Base-by-base conservation (phyloP, 1,284 basidiomycete species). In the Rhodotorula sp. region DNA sequence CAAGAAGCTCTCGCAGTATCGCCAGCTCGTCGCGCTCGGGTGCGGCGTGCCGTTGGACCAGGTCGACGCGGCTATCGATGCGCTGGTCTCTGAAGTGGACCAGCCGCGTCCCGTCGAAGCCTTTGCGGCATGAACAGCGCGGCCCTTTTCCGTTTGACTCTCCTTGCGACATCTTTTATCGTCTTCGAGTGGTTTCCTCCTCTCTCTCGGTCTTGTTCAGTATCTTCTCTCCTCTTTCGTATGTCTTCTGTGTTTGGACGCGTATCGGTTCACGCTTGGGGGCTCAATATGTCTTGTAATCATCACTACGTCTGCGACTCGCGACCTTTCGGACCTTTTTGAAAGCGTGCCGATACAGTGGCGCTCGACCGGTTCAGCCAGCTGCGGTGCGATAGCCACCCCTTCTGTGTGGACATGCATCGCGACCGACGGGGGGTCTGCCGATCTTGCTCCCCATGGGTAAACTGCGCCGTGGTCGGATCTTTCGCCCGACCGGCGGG, bases 1-100 rank as follows among this genome's bases (percentile, higher is more conserved):
- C 44, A 91, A 91, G 30, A 85, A 88, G 71, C 93, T 96, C 87
- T 85, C 87, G 2, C 90, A 94, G 75, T 97, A 96, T 80, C 84
- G 93, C 74, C 84, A 88, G 71, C 81, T 96, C 65, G 92, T 96
- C 77, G 89, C 89, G 26, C 87, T 91, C 18, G 92, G 91, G 0
- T 93, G 91, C 80, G 91, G 91, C 0, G 85, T 95, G n/a, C 86
- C 88, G 1, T 85, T 88, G 2, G 84, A 87, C 42, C 92, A 95
- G 75, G 89, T 96, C 45, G 93, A 96, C 77, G 86, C 86, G 71
- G 88, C 93, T 8, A 84, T 95, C 68, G 87, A 87, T 15, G 62
- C 63, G 24, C 54, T 75, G 18, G 44, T 60, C 26, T 65, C 69
- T 24, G n/a, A 60, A n/a, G 54, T 73, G 37, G 69, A 71, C 26